Base-by-base conservation (phyloP, 1,284 basidiomycete genomes). In the Anthracocystis setariae region DNA sequence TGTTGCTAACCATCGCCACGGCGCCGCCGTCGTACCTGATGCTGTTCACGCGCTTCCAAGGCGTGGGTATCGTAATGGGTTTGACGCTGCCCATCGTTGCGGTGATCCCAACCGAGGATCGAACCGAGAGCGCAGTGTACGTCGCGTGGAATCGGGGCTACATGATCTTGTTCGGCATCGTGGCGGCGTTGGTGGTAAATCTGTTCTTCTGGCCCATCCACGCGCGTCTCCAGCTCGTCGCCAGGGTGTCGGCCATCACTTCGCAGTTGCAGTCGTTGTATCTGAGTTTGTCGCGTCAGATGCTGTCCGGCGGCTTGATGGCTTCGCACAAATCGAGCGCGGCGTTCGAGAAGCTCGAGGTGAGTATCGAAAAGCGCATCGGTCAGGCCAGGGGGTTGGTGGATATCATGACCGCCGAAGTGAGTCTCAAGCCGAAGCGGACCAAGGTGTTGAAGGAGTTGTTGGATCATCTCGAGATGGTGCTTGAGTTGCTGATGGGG, bases 401-500 rank as follows among this genome's bases (percentile, higher is more conserved):
- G 72, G 32, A 23, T 0, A 56, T 66, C 20, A 74, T 77, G 66
- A 73, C 74, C 18, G 78, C 80, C 44, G 86, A 86, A 66, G 42
- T 86, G 9, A 84, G 84, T 15, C 82, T 86, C 24, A 79, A 85
- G 1, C 85, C 85, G 8, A 84, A 85, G 49, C 85, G 85, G 0
- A 82, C 83, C 54, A 76, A 73, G 33, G 73, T 85, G 17, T 82
- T 86, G 46, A 73, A 73, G 4, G 83, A 84, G 51, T 76, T 85
- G 39, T 79, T 85, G 15, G 82, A 84, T 35, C 77, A 79, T 5
- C 68, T 82, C 8, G 80, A 85, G 27, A 78, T 75, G 3, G 78
- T 85, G 24, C 69, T 83, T 21, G 84, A 84, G 60, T 76, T 84
- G 8, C 66, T 86, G 7, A 50, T 77, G 7, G 84, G 85, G 24